A percentile compares a stretch with the other conserved stretches of the same genome.
These are phyloP conservation scores for Hymenoscyphus fructigenus DNA, from an alignment of 2,329 filamentous ascomycete genomes.

Conservation along the genomic window DNA sequence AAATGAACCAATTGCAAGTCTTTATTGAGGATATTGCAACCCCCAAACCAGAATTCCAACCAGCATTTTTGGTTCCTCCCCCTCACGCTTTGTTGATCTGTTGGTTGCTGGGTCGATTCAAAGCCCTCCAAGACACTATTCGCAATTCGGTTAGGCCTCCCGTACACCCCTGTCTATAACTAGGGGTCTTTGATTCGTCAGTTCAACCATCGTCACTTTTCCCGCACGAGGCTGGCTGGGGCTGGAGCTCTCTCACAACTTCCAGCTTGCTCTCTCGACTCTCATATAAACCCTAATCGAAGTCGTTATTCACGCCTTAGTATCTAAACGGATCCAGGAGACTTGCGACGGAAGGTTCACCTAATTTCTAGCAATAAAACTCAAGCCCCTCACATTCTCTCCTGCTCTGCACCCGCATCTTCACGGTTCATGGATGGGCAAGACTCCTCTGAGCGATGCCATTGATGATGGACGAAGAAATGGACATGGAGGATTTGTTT, in stretches of 20 bases:
- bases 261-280: too few relatives aligned
- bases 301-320: too few relatives aligned
- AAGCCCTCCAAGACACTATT: neutral
- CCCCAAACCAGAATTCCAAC: neutral
- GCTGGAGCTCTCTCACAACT: too few relatives aligned
- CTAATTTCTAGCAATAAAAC: too few relatives aligned
- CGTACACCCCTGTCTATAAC: neutral
- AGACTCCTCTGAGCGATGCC: constrained; percentile 39
- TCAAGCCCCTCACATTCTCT: neutral
- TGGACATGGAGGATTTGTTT: constrained; percentile 70
- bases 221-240: too few relatives aligned
- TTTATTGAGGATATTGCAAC: neutral
- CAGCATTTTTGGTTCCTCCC: neutral
- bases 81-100: neutral
- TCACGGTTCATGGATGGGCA: neutral
- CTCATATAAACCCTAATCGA: too few relatives aligned
- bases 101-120: neutral
- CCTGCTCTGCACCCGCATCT: neutral
- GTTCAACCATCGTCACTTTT: neutral
- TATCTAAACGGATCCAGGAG: too few relatives aligned
- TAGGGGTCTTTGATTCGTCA: neutral
- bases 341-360: too few relatives aligned
- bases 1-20: neutral
- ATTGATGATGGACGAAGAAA: constrained; percentile 54
- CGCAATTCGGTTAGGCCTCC: neutral